These are phyloP conservation scores for Neonectria sp. DNA, from an alignment of 2,329 filamentous ascomycete genomes.

Conservation along the genomic window DNA sequence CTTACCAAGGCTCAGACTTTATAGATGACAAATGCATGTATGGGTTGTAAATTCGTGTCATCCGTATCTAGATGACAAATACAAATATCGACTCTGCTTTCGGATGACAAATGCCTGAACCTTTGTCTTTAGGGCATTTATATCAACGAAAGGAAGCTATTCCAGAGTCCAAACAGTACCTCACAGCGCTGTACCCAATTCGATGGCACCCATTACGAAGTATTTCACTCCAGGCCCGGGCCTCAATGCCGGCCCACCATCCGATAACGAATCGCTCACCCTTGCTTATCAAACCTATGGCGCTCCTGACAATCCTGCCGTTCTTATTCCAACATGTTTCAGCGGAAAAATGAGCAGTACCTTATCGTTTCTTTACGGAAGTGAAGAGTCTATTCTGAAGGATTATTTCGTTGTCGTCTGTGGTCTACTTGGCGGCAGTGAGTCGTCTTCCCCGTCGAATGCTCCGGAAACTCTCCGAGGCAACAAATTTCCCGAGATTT, in stretches of 20 bases:
- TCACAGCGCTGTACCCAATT: background rate
- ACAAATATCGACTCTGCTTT: background rate
- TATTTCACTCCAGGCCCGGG: conserved; percentile 12
- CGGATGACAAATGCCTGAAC: background rate
- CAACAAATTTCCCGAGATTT: conserved; percentile 1
- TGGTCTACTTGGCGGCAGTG: conserved; percentile 15
- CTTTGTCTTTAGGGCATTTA: background rate
- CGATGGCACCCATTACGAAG: conserved; percentile 2
- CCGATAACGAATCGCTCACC: conserved; percentile 12
- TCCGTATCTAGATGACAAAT: background rate
- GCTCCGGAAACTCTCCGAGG: background rate
- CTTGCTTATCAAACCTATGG: conserved; percentile 20
- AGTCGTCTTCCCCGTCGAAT: conserved; percentile 21
- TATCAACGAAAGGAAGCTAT: background rate
- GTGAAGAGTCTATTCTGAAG: background rate
- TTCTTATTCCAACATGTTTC: conserved; percentile 21
- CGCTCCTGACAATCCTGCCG: conserved; percentile 4
- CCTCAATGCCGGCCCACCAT: background rate
- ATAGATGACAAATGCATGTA: background rate
- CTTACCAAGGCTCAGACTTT: background rate
- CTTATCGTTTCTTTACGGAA: conserved; percentile 9
- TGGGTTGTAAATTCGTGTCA: background rate
- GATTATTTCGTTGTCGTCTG: conserved; percentile 17
- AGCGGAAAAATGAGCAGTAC: conserved; percentile 10
- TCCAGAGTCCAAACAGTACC: no score